Evolutionary conservation across 805 yeast species (phyloP), one percentile per base, ranked within the genome.

Genomic region (Zygosaccharomyces rouxii): DNA sequence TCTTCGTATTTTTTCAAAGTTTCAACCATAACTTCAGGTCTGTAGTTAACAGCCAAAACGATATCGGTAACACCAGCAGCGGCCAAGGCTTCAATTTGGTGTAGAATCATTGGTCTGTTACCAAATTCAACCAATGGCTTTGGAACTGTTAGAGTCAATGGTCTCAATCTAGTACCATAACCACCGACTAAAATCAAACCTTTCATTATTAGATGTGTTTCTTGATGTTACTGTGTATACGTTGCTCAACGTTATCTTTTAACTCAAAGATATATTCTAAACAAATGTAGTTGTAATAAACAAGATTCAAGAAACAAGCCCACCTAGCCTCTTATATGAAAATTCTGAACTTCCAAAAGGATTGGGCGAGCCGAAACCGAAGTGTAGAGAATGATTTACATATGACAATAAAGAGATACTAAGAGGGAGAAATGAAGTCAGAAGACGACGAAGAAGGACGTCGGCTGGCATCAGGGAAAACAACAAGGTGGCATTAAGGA

Each of bases 131-230:
- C 97, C 72, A 90, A 79, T 45, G 98, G 98, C 76, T 90, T 90
- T 71, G 98, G 98, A 57, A 84, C 80, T 51, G 97, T 89, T 63
- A 90, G 77, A 55, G 98, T 90, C 66, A 94, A 79, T 55, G 99
- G 99, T 82, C 99, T 90, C 78, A 94, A 86, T 78, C 99, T 94
- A 67, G 99, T 94, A 80, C 99, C 99, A 79, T 90, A 94, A 74
- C 99, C 99, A 70, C 99, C 99, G 64, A 92, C 98, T 71, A 92
- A 84, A 80, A 92, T 92, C 73, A 92, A 83, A 70, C 96, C 97
- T 79, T 89, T 89, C 97, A 89, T 89, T 57, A 35, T 70, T 3
- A 29, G 18, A 22, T 23, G 4, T 37, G 13, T 38, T 25, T 31
- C 30, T 22, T 38, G 7, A n/a, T 29, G 6, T 18, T 16, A 18